A percentile compares a stretch with the other conserved stretches of the same genome.
Evolutionary conservation across 148 eudicot species (phyloP).

Genomic region (Camellia granthamiana): DNA sequence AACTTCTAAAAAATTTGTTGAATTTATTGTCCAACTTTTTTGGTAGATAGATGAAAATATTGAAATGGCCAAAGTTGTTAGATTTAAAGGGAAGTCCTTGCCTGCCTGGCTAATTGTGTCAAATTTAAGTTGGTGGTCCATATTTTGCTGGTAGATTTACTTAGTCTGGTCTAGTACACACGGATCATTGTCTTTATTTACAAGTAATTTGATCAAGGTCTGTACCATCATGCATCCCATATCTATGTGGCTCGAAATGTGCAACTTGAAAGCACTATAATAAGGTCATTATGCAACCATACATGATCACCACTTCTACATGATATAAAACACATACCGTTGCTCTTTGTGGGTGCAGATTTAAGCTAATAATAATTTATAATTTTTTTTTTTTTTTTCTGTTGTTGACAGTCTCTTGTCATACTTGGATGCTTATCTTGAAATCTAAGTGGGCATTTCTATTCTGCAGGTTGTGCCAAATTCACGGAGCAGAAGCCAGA

Average conservation of each 20-base stretch:
- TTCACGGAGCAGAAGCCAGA: slow-evolving; percentile 96
- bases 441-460: neutral
- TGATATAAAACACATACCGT: too few species aligned
- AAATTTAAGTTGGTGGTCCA: too few species aligned
- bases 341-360: neutral
- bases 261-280: too few species aligned
- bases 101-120: too few species aligned
- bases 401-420: neutral
- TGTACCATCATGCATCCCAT: neutral
- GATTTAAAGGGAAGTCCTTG: too few species aligned
- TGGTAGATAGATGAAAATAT: too few species aligned
- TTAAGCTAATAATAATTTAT: neutral
- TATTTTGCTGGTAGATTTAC: too few species aligned
- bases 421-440: neutral
- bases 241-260: neutral
- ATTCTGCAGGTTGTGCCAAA: slow-evolving; percentile 85
- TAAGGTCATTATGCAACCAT: neutral
- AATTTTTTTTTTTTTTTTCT: neutral
- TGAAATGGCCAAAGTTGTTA: too few species aligned
- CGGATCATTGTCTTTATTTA: neutral
- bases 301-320: neutral
- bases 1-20: too few species aligned
- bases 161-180: too few species aligned
- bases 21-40: too few species aligned
- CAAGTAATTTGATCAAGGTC: neutral